Conservation (phyloP, 2,329 filamentous ascomycete genomes). For the Penicillium sp. region DNA sequence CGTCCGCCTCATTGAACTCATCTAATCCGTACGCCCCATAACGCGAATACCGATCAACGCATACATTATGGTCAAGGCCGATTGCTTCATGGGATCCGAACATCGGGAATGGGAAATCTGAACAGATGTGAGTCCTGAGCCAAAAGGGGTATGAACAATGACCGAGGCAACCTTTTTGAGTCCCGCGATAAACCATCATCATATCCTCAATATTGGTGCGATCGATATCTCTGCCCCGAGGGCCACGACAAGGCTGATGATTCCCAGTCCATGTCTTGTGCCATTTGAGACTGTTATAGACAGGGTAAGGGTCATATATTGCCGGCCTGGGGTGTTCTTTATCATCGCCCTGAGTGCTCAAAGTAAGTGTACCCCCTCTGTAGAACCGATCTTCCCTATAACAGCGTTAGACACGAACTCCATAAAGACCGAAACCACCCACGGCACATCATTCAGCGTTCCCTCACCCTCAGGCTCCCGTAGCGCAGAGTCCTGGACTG, state of each 20-base stretch:
- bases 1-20: background rate
- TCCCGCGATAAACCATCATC: conserved; percentile 6
- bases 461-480: background rate
- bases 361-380: background rate
- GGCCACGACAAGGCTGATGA: background rate
- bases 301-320: conserved; percentile 6
- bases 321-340: background rate
- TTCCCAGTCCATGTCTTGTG: background rate
- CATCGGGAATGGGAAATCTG: conserved; percentile 4
- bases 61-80: conserved; percentile 1
- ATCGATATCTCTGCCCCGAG: background rate
- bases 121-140: background rate
- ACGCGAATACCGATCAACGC: conserved; percentile 3
- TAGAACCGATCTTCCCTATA: background rate
- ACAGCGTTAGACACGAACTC: background rate
- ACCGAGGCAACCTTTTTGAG: background rate
- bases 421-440: background rate
- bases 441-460: background rate
- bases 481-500: background rate
- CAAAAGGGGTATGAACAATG: background rate
- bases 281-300: conserved; percentile 1
- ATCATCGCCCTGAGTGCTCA: background rate
- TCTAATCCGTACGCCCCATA: conserved; percentile 4
- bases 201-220: conserved; percentile 3
- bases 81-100: conserved; percentile 2